Evolutionary conservation across 75 land plant genomes (phyloP).

Genomic region (Cryptomeria japonica): DNA sequence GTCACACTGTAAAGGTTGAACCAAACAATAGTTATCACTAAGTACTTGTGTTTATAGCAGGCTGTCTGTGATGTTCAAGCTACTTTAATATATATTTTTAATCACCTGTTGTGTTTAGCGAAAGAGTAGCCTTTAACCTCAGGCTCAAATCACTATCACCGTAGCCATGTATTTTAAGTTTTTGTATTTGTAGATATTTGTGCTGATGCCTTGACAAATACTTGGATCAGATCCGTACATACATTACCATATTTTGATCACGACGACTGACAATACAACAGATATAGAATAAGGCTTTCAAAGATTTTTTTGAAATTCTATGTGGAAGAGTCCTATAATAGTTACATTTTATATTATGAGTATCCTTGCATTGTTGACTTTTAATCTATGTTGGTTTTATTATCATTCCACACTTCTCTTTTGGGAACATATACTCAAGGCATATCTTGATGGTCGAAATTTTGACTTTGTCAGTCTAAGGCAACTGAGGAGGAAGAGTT

Average conservation of each 20-base stretch:
- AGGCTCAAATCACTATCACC: background rate
- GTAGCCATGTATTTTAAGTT: background rate
- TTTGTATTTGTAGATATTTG: background rate
- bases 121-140: background rate
- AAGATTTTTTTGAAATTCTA: background rate
- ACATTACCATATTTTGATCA: background rate
- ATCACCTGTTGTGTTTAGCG: background rate
- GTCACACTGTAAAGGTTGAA: background rate
- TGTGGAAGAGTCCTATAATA: background rate
- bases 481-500: background rate
- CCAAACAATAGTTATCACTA: background rate
- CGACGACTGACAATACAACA: background rate
- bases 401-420: background rate
- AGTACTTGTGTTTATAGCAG: background rate
- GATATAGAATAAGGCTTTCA: background rate
- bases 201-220: background rate
- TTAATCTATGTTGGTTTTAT: background rate
- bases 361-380: background rate
- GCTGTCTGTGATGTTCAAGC: background rate
- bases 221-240: background rate
- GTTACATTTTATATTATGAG: background rate
- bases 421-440: background rate
- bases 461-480: background rate
- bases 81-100: background rate
- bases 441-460: background rate